These are phyloP conservation scores for Arxiozyma heterogenica DNA, from an alignment of 1,139 yeast species.

Conservation along the genomic window DNA sequence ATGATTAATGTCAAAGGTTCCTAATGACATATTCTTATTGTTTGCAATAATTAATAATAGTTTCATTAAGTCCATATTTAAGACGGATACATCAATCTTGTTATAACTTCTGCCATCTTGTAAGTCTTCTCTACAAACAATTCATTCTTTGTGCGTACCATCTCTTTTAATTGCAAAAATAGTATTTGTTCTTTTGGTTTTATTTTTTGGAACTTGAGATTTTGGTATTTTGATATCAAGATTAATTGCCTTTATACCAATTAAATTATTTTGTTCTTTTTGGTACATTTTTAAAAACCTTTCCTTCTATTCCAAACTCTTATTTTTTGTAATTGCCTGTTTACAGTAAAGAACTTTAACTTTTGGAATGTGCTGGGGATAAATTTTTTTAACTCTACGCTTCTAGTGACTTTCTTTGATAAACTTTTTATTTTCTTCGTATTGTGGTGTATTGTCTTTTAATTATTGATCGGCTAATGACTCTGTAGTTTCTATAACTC, in stretches of 20 bases:
- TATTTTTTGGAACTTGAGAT: not conserved
- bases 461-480: too few species aligned
- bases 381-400: not conserved
- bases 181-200: not conserved
- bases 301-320: not conserved
- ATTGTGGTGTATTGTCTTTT: too few species aligned
- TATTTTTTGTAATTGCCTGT: conserved; percentile 3
- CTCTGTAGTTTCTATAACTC: too few species aligned
- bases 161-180: conserved; percentile 1
- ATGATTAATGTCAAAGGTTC: conserved; percentile 5
- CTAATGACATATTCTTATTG: conserved; percentile 1
- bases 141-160: not conserved
- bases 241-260: not conserved
- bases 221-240: not conserved
- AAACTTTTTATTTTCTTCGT: not conserved
- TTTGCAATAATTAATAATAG: conserved; percentile 5
- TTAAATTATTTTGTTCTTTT: conserved; percentile 2
- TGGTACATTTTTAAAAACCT: conserved; percentile 3
- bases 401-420: not conserved
- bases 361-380: not conserved
- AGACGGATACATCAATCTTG: not conserved
- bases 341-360: not conserved
- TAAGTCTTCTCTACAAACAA: conserved; percentile 2
- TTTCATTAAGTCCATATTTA: conserved; percentile 3
- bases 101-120: not conserved